These are phyloP conservation scores for Aspergillus transmontanensis DNA, from an alignment of 2,329 filamentous ascomycete species.

Conservation along the genomic window DNA sequence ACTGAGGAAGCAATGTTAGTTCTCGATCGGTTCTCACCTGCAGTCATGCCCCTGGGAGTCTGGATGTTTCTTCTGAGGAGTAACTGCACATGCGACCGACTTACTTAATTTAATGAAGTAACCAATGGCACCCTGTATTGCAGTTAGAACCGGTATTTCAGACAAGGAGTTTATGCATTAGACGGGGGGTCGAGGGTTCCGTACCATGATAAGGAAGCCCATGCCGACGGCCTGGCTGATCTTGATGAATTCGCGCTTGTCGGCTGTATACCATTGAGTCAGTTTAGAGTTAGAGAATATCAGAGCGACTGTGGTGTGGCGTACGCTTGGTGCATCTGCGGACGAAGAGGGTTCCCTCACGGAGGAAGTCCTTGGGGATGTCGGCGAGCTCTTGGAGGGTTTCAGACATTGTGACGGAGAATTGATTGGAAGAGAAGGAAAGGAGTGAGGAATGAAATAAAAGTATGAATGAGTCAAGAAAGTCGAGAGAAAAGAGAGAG, in stretches of 20 bases:
- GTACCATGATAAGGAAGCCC: slow-evolving; percentile 60
- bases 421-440: neutral
- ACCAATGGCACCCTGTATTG: slow-evolving; percentile 48
- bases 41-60: no score
- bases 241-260: slow-evolving; percentile 63
- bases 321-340: slow-evolving; percentile 28
- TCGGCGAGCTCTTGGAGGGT: slow-evolving; percentile 27
- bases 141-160: neutral
- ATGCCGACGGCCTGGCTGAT: slow-evolving; percentile 63
- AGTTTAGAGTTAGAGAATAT: neutral
- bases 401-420: slow-evolving; percentile 23
- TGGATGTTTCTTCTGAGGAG: neutral
- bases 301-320: slow-evolving; percentile 5
- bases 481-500: neutral
- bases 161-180: neutral
- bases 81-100: slow-evolving; percentile 23
- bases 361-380: slow-evolving; percentile 27
- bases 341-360: slow-evolving; percentile 26
- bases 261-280: slow-evolving; percentile 43
- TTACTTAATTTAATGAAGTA: slow-evolving; percentile 63
- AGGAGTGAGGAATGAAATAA: neutral
- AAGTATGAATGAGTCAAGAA: neutral
- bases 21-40: neutral
- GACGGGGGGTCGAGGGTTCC: neutral
- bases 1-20: slow-evolving; percentile 35